A percentile compares a stretch with the other conserved stretches of the same genome.
These are phyloP conservation scores for Phyllosticta ampelicida DNA, from an alignment of 2,329 filamentous ascomycete species.

Conservation along the genomic window DNA sequence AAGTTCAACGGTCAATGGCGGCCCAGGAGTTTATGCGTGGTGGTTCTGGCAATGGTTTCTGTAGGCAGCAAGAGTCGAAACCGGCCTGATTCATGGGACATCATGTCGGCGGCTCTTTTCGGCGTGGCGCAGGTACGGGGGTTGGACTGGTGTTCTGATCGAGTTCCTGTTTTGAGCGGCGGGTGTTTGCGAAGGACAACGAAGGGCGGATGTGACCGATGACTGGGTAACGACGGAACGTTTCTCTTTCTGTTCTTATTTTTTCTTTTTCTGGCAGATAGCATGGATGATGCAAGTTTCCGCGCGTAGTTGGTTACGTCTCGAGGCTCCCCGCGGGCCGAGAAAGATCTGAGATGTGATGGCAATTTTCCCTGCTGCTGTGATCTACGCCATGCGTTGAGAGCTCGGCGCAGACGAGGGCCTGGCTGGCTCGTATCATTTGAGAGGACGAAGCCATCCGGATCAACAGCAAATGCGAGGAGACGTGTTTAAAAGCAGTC, in stretches of 20 bases:
- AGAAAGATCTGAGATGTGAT: not conserved
- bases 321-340: no score
- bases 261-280: not conserved
- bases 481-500: not conserved
- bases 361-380: not conserved
- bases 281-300: not conserved
- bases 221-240: not conserved
- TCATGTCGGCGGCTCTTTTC: not conserved
- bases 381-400: not conserved
- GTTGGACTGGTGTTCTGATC: not conserved
- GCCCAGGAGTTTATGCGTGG: not conserved
- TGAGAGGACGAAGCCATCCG: not conserved
- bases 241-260: not conserved
- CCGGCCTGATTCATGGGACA: not conserved
- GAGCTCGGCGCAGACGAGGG: not conserved
- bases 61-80: not conserved
- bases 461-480: not conserved
- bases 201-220: not conserved
- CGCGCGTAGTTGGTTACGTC: not conserved
- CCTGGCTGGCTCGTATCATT: not conserved
- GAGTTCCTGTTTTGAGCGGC: not conserved
- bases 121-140: not conserved
- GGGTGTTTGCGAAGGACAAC: not conserved
- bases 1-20: not conserved
- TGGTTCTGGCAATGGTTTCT: not conserved